Evolutionary conservation across 768 basidiomycete genomes (phyloP).

Genomic region (Daedalea quercina): DNA sequence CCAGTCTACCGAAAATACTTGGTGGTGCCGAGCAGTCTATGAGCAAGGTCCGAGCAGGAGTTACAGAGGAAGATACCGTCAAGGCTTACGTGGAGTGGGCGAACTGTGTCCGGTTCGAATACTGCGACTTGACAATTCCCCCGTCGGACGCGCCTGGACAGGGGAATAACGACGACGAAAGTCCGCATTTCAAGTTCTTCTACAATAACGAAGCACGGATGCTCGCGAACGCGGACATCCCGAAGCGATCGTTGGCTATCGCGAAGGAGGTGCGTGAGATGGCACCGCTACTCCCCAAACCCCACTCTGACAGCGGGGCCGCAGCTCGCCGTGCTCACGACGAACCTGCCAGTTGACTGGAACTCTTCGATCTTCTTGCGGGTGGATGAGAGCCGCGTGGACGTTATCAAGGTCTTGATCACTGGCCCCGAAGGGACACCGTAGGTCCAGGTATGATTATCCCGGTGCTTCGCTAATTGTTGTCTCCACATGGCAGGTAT

Average conservation of each 20-base stretch:
- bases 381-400: conserved; percentile 88
- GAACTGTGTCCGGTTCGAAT: conserved; percentile 76
- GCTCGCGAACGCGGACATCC: conserved; percentile 79
- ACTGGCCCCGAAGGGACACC: conserved; percentile 93
- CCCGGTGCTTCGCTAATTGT: background rate
- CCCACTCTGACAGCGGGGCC: background rate
- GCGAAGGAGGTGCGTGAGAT: conserved; percentile 71
- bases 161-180: conserved; percentile 38
- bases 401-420: conserved; percentile 87
- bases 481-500: conserved; percentile 42
- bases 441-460: conserved; percentile 36
- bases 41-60: conserved; percentile 40
- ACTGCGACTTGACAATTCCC: conserved; percentile 72
- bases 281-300: background rate
- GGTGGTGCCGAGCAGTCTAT: conserved; percentile 31
- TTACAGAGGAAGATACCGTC: conserved; percentile 59
- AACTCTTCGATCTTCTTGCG: conserved; percentile 90
- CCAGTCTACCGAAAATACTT: conserved; percentile 67
- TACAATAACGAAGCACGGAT: conserved; percentile 81
- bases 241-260: conserved; percentile 88
- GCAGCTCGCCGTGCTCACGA: conserved; percentile 88
- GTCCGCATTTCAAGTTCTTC: conserved; percentile 76
- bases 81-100: conserved; percentile 85
- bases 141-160: conserved; percentile 12
- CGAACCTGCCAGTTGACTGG: conserved; percentile 92